These are phyloP conservation scores for Phaeosphaeriaceae sp. DNA, from an alignment of 2,329 filamentous ascomycete species.

Conservation along the genomic window DNA sequence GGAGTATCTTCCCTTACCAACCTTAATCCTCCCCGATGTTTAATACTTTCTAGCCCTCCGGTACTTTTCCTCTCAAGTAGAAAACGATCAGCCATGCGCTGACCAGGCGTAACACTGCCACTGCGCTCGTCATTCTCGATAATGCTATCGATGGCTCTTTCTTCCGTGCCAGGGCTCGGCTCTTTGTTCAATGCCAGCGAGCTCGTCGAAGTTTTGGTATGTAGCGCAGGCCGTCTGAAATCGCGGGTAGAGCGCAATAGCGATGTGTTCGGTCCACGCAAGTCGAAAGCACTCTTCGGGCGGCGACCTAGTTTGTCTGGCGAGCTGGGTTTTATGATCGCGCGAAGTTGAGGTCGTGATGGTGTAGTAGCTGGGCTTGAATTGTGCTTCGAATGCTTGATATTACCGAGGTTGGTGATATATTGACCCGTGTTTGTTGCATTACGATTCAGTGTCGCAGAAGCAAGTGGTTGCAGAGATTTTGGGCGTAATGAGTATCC, in stretches of 20 bases:
- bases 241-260: conserved; percentile 12
- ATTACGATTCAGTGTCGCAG: conserved; percentile 14
- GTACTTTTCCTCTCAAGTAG: conserved; percentile 27
- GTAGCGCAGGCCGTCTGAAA: conserved; percentile 5
- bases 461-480: conserved; percentile 26
- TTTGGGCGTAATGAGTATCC: conserved; percentile 13
- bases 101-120: conserved; percentile 36
- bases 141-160: conserved; percentile 17
- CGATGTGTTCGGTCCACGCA: conserved; percentile 19
- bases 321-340: conserved; percentile 22
- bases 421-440: conserved; percentile 21
- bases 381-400: neutral
- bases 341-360: conserved; percentile 21
- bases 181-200: conserved; percentile 25
- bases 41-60: conserved; percentile 2
- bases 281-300: conserved; percentile 43
- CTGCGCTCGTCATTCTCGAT: conserved; percentile 10
- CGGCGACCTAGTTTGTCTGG: conserved; percentile 29
- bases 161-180: conserved; percentile 14
- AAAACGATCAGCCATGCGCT: conserved; percentile 40
- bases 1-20: conserved; percentile 31
- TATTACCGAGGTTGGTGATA: conserved; percentile 13
- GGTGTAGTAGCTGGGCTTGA: conserved; percentile 9
- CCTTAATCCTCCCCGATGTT: conserved; percentile 8
- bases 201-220: conserved; percentile 14